Evolutionary conservation across 1,284 basidiomycete species (phyloP), one percentile per base, ranked within the genome.

Genomic region (Mycosarcoma mackinlayi): DNA sequence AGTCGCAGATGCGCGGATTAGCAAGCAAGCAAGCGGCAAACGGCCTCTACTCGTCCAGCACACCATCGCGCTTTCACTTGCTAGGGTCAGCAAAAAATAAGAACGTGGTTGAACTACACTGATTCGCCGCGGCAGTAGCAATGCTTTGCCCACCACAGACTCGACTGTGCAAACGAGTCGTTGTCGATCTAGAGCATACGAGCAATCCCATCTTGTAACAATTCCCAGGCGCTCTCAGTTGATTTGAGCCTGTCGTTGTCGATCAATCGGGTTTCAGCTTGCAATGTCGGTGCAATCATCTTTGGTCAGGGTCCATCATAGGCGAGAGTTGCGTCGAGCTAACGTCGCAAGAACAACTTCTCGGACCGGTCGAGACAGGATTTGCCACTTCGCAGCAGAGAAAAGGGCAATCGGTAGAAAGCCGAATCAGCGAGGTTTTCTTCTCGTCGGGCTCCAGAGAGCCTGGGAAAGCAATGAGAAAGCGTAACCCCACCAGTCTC

Each of bases 11-110:
- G 56, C 38, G 51, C 44, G 56, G 51, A 59, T 65, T 59, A 65
- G 55, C 51, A 65, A 65, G 62, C 62, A 65, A 55, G 19, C 19
- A 34, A n/a, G n/a, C n/a, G n/a, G n/a, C n/a, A n/a, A n/a, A n/a
- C n/a, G n/a, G n/a, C n/a, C n/a, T n/a, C n/a, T n/a, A n/a, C n/a
- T n/a, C n/a, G n/a, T n/a, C n/a, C 34, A 53, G 61, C 61, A 64
- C 54, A 57, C 40, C 61, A 64, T 57, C 37, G 6, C 19, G 21
- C 19, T 19, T 6, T 21, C 10, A 19, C 24, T 46, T 46, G 52
- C 39, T 63, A 39, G 37, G 11, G 40, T 62, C 59, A 62, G 52
- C 59, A 33, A 56, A n/a, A n/a, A n/a, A n/a, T n/a, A n/a, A n/a
- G n/a, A n/a, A n/a, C n/a, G n/a, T n/a, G n/a, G n/a, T n/a, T n/a